A percentile compares a stretch with the other conserved stretches of the same genome.
phyloP scores from a whole-genome alignment of 1,139 yeast genomes.

The Debaryomyces udenii region DNA sequence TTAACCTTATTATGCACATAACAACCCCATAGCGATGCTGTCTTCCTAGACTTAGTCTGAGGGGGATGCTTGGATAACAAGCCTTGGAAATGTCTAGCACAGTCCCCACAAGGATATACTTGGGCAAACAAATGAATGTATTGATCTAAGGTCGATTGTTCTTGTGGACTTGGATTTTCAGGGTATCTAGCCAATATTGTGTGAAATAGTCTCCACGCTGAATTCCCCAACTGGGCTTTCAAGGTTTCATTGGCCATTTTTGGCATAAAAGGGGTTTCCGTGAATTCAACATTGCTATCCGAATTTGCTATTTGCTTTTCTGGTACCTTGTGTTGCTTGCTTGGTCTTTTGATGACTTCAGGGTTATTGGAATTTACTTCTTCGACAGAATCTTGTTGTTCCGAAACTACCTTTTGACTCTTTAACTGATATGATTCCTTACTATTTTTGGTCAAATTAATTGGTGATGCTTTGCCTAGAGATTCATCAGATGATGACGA shows the following conservation, averaged over 20 bases:
- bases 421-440: constrained; percentile 1
- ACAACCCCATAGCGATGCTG: constrained; percentile 97
- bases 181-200: constrained; percentile 92
- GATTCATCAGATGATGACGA: constrained; percentile 23
- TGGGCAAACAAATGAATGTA: constrained; percentile 67
- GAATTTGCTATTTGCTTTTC: not conserved
- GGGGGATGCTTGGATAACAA: constrained; percentile 78
- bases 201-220: constrained; percentile 88
- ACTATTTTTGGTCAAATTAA: constrained; percentile 18
- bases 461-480: constrained; percentile 30
- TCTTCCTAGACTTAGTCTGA: constrained; percentile 72
- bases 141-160: constrained; percentile 59
- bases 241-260: constrained; percentile 69
- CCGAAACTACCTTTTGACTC: not conserved
- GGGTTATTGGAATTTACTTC: constrained; percentile 7
- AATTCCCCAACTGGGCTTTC: constrained; percentile 77
- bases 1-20: constrained; percentile 89
- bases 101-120: constrained; percentile 91
- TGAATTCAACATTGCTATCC: constrained; percentile 21
- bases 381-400: constrained; percentile 7
- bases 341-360: constrained; percentile 2
- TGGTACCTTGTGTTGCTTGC: not conserved
- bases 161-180: constrained; percentile 67
- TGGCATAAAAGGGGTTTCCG: constrained; percentile 76
- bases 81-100: constrained; percentile 86